Evolutionary conservation across 2,329 filamentous ascomycete genomes (phyloP).

Genomic region (Orbilia brochopaga): DNA sequence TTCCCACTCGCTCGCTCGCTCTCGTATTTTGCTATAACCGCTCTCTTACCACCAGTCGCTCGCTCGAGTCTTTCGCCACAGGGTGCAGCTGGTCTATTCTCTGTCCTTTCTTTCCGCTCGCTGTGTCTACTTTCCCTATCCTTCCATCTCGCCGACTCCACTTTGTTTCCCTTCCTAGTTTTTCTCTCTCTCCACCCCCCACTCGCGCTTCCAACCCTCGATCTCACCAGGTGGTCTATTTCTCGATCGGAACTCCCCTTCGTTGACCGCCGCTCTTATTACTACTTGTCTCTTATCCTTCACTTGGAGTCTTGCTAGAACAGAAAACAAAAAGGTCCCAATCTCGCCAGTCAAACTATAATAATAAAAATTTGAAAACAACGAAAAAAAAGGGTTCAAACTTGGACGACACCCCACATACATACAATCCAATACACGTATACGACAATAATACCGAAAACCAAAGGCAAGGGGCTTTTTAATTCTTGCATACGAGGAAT

Average conservation of each 20-base stretch:
- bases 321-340: not conserved
- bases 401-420: not conserved
- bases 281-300: conserved; percentile 26
- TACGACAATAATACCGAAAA: no score
- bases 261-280: no score
- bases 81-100: conserved; percentile 51
- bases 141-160: conserved; percentile 11
- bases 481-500: not conserved
- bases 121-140: conserved; percentile 28
- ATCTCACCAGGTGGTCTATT: not conserved
- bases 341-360: not conserved
- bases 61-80: conserved; percentile 50
- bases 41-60: conserved; percentile 48
- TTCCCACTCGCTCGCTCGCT: conserved; percentile 3
- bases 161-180: conserved; percentile 12
- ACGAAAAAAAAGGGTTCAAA: not conserved
- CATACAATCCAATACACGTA: not conserved
- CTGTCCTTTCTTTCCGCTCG: conserved; percentile 38
- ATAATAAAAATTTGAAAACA: conserved; percentile 1
- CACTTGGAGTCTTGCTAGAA: conserved; percentile 5
- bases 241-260: conserved; percentile 22
- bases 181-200: not conserved
- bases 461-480: not conserved
- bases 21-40: conserved; percentile 2
- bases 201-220: not conserved